These are phyloP conservation scores for Hypomontagnella monticulosa DNA, from an alignment of 495 filamentous ascomycete species.

Conservation along the genomic window DNA sequence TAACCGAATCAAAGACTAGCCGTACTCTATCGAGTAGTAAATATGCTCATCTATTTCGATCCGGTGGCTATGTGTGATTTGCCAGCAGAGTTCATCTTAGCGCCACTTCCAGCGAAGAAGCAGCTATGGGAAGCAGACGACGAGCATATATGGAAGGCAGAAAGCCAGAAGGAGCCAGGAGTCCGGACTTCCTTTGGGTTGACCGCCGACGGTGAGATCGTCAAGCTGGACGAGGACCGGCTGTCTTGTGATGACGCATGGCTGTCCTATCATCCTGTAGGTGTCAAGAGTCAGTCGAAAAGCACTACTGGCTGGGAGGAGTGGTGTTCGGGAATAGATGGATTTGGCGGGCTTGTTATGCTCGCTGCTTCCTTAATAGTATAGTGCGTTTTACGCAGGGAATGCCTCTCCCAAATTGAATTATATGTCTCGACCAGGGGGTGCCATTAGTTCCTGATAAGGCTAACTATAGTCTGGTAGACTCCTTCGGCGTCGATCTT, in stretches of 20 bases:
- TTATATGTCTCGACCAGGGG: too few relatives aligned
- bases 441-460: too few relatives aligned
- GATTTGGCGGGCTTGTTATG: conserved; percentile 15
- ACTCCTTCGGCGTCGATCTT: too few relatives aligned
- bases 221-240: neutral
- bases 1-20: conserved; percentile 48
- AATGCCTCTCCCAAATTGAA: too few relatives aligned
- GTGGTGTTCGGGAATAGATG: conserved; percentile 17
- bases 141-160: conserved; percentile 48
- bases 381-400: too few relatives aligned
- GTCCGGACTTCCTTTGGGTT: conserved; percentile 48
- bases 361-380: conserved; percentile 2
- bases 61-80: conserved; percentile 54
- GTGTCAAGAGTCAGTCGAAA: neutral
- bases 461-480: too few relatives aligned
- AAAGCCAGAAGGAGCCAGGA: conserved; percentile 41
- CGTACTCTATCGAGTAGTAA: conserved; percentile 54
- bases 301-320: conserved; percentile 8
- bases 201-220: conserved; percentile 45
- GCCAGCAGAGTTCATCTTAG: conserved; percentile 51
- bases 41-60: conserved; percentile 58
- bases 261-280: neutral
- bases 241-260: conserved; percentile 5
- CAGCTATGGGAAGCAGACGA: conserved; percentile 60
- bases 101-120: conserved; percentile 58